Percentiles rank a stretch among this genome's conserved stretches.
Conservation (phyloP, 192 early-diverging fungal genomes). For the Mortierella alpina region DNA sequence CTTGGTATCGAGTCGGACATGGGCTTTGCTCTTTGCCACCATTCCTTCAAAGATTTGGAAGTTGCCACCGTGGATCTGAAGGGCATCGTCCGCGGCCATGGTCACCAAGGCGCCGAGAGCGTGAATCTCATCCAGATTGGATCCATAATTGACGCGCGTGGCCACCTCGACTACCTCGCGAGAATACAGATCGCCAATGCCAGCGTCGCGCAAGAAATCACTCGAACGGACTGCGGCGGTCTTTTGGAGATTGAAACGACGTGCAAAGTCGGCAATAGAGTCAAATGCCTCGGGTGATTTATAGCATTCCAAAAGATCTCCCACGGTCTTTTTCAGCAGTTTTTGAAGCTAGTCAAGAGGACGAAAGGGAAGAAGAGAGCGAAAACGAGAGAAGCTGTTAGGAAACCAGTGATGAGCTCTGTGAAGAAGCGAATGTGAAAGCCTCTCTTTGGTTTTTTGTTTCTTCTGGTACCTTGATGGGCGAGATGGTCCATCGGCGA, state of each 20-base stretch:
- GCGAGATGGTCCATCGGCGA: conserved; percentile 57
- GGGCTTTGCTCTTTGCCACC: conserved; percentile 52
- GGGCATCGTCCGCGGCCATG: conserved; percentile 59
- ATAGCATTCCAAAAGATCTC: conserved; percentile 53
- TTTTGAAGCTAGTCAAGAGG: conserved; percentile 32
- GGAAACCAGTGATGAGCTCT: background rate
- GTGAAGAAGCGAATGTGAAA: background rate
- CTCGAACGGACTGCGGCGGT: conserved; percentile 39
- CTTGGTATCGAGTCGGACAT: conserved; percentile 58
- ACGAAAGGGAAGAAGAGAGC: background rate
- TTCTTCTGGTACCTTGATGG: conserved; percentile 55
- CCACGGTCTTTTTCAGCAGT: conserved; percentile 25
- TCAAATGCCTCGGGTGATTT: conserved; percentile 38
- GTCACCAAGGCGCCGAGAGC: conserved; percentile 67
- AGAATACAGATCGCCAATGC: conserved; percentile 52
- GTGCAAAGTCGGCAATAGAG: conserved; percentile 39
- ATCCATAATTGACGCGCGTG: conserved; percentile 74
- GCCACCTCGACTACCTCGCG: conserved; percentile 67
- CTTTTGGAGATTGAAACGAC: conserved; percentile 40
- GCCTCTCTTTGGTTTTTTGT: background rate
- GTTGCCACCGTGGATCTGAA: conserved; percentile 67
- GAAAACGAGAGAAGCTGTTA: background rate
- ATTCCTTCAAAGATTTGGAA: conserved; percentile 71
- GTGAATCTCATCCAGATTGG: conserved; percentile 67
- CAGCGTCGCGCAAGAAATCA: conserved; percentile 47